Evolutionary conservation across 192 early-diverging fungal species (phyloP).

Genomic region (Entomortierella chlamydospora): DNA sequence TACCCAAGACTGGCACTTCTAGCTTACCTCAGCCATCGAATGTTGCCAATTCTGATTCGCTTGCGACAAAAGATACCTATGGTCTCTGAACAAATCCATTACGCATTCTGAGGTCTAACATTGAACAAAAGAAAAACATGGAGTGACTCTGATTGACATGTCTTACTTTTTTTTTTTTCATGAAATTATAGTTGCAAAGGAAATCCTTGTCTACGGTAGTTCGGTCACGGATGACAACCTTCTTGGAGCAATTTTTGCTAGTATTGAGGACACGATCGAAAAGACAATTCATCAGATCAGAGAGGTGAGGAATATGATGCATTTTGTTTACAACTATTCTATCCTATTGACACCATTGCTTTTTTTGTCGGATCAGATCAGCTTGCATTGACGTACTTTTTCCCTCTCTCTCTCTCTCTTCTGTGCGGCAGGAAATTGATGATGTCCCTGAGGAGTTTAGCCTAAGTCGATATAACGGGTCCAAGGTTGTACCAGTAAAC

Average conservation of each 20-base stretch:
- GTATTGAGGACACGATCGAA: conserved; percentile 58
- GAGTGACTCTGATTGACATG: neutral
- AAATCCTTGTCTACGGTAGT: conserved; percentile 66
- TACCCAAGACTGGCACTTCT: conserved; percentile 10
- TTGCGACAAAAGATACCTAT: neutral
- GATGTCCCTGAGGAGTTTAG: conserved; percentile 61
- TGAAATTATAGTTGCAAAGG: conserved; percentile 51
- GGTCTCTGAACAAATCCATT: too few relatives aligned
- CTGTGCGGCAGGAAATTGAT: conserved; percentile 66
- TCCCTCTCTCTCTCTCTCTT: neutral
- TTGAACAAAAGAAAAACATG: neutral
- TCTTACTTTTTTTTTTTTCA: conserved; percentile 9
- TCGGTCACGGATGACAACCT: conserved; percentile 60
- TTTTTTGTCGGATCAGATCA: neutral
- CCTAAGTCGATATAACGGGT: conserved; percentile 67
- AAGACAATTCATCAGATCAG: conserved; percentile 51
- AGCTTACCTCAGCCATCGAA: neutral
- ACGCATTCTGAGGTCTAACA: too few relatives aligned
- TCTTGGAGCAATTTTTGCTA: conserved; percentile 71
- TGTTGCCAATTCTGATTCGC: neutral
- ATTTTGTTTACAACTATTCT: neutral
- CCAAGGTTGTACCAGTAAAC: conserved; percentile 67
- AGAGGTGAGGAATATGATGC: conserved; percentile 41
- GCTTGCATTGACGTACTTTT: too few relatives aligned
- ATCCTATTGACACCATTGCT: neutral